These are phyloP conservation scores for Suaeda aralocaspica DNA, from an alignment of 148 eudicot genomes.

Conservation along the genomic window DNA sequence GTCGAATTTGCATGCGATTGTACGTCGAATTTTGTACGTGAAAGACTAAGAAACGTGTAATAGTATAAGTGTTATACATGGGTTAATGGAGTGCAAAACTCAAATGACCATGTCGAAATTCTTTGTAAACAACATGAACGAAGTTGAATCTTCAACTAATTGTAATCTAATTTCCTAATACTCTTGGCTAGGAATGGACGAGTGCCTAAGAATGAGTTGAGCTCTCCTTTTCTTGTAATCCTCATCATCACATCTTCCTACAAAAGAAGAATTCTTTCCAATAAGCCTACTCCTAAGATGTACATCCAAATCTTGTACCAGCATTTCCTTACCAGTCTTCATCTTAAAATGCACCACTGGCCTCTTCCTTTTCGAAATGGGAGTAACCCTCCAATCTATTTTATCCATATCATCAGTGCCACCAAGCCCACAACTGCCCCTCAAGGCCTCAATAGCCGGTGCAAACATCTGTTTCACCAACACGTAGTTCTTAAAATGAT, in stretches of 20 bases:
- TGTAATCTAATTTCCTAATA: too few species aligned
- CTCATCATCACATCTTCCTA: conserved; percentile 58
- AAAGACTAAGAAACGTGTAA: too few species aligned
- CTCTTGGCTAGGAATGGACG: conserved; percentile 46
- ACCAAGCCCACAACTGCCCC: conserved; percentile 17
- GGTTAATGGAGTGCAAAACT: too few species aligned
- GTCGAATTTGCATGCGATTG: too few species aligned
- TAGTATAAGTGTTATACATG: too few species aligned
- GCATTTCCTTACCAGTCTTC: conserved; percentile 53
- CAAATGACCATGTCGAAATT: too few species aligned
- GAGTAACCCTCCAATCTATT: conserved; percentile 33
- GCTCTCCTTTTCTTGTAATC: conserved; percentile 91
- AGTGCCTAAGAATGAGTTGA: conserved; percentile 66
- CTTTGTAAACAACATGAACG: too few species aligned
- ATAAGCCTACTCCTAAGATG: conserved; percentile 35
- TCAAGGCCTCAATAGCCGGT: conserved; percentile 70
- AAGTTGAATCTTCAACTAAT: too few species aligned
- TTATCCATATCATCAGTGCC: conserved; percentile 31
- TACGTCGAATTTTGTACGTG: too few species aligned
- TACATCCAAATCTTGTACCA: conserved; percentile 66
- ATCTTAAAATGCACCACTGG: conserved; percentile 55
- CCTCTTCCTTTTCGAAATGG: conserved; percentile 29
- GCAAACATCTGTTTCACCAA: conserved; percentile 63
- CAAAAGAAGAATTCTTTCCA: conserved; percentile 28
- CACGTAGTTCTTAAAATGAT: too few species aligned